phyloP scores from a whole-genome alignment of 495 filamentous ascomycete genomes.

The Viridothelium virens region DNA sequence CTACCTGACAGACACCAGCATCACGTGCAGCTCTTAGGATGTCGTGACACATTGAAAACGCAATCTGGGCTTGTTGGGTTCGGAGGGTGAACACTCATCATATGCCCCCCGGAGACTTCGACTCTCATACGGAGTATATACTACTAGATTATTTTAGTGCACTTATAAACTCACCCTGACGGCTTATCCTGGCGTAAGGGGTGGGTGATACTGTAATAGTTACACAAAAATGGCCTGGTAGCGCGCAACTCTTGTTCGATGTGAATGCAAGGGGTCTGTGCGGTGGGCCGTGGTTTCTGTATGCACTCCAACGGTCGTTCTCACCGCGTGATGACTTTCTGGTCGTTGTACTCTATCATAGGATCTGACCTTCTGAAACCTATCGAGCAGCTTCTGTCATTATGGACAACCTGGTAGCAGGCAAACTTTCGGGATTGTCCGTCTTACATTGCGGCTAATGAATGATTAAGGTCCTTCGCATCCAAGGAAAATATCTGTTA shows the following conservation, averaged over 20 bases:
- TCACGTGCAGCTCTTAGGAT: neutral
- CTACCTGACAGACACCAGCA: neutral
- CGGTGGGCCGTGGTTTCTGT: neutral
- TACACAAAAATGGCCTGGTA: constrained; percentile 3
- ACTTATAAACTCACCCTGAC: constrained; percentile 2
- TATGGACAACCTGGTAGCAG: constrained; percentile 6
- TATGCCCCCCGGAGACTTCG: neutral
- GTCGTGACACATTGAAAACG: constrained; percentile 2
- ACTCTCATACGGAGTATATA: neutral
- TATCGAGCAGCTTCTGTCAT: neutral
- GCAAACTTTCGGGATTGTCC: constrained; percentile 4
- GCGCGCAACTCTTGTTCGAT: neutral
- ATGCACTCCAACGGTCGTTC: neutral
- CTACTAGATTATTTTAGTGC: neutral
- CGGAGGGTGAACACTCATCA: neutral
- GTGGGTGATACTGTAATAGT: neutral
- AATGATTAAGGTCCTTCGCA: constrained; percentile 11
- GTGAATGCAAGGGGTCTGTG: constrained; percentile 1
- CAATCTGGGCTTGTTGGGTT: constrained; percentile 3
- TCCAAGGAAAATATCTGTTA: constrained; percentile 25
- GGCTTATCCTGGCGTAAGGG: neutral
- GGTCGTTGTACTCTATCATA: neutral
- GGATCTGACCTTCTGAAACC: neutral
- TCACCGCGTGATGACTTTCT: constrained; percentile 4
- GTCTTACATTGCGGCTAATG: neutral